phyloP scores from a whole-genome alignment of 2,329 filamentous ascomycete species.

The Fusarium concolor region DNA sequence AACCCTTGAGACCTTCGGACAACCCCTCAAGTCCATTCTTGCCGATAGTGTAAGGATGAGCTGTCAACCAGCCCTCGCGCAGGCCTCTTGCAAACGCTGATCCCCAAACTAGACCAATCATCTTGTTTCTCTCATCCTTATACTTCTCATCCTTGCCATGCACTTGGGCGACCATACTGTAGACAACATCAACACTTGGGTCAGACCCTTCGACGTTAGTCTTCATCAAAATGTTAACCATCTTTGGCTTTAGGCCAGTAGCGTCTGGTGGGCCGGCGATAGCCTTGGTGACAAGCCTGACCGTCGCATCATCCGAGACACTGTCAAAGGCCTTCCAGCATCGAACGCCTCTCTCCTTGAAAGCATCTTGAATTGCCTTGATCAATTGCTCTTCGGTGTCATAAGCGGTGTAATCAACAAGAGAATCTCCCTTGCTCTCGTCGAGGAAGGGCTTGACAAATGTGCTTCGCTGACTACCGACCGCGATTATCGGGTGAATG shows the following conservation, averaged over 20 bases:
- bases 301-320: neutral
- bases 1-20: neutral
- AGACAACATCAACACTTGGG: neutral
- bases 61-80: conserved; percentile 29
- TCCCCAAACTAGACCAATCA: neutral
- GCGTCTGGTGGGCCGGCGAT: conserved; percentile 10
- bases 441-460: conserved; percentile 19
- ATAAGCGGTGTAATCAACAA: conserved; percentile 23
- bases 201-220: neutral
- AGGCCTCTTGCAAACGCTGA: conserved; percentile 13
- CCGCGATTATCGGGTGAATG: conserved; percentile 68
- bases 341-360: neutral
- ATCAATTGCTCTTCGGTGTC: neutral
- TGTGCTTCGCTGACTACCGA: conserved; percentile 57
- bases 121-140: conserved; percentile 7
- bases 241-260: neutral
- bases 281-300: neutral
- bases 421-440: conserved; percentile 15
- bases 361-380: conserved; percentile 3
- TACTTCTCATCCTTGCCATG: conserved; percentile 4
- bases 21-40: neutral
- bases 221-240: conserved; percentile 15
- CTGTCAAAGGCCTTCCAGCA: conserved; percentile 17
- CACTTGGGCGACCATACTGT: neutral
- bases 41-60: conserved; percentile 18